phyloP scores from a whole-genome alignment of 805 yeast genomes.

The Jamesozyma lodderae region DNA sequence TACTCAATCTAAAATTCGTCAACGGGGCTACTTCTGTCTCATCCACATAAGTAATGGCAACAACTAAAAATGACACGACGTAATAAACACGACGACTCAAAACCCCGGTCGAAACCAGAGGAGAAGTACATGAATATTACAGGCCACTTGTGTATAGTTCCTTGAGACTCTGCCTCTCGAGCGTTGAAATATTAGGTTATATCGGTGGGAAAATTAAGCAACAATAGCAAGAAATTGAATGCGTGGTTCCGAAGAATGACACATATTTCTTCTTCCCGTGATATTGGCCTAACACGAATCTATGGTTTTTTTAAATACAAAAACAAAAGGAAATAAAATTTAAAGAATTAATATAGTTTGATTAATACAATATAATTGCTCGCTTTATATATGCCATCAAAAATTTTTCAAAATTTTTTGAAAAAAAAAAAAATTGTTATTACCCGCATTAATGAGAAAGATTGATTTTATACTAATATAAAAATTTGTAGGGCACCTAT shows the following conservation, averaged over 20 bases:
- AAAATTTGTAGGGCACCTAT: too few relatives aligned
- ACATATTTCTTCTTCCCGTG: conserved; percentile 18
- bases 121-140: conserved; percentile 21
- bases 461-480: too few relatives aligned
- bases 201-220: conserved; percentile 24
- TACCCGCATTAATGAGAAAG: conserved; percentile 1
- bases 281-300: conserved; percentile 22
- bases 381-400: conserved; percentile 4
- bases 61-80: conserved; percentile 35
- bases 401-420: not conserved
- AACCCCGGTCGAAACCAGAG: conserved; percentile 28
- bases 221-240: conserved; percentile 26
- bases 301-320: conserved; percentile 12
- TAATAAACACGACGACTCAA: conserved; percentile 20
- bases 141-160: conserved; percentile 11
- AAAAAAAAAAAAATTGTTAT: not conserved
- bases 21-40: conserved; percentile 91
- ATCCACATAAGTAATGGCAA: conserved; percentile 42
- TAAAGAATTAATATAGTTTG: not conserved
- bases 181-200: conserved; percentile 57
- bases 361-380: too few relatives aligned
- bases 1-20: conserved; percentile 85
- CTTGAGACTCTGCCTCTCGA: conserved; percentile 48
- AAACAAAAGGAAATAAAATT: not conserved
- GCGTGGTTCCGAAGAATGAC: conserved; percentile 19